Evolutionary conservation across 108 stramenopile species (phyloP).

Genomic region (Cyclotella cryptica): DNA sequence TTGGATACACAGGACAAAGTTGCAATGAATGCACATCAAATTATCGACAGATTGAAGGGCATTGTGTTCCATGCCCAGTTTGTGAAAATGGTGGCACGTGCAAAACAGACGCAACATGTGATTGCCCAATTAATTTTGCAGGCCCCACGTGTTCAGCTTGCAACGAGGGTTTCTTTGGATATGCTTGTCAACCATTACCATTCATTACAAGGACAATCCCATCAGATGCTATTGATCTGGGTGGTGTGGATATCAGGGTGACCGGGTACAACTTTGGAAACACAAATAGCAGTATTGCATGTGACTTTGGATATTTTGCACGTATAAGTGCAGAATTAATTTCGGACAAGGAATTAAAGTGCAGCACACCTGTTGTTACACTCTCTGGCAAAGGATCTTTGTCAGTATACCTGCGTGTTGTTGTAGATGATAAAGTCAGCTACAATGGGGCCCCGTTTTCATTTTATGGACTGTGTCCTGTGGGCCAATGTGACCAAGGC

Average conservation of each 20-base stretch:
- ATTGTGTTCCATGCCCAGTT: slow-evolving; percentile 5
- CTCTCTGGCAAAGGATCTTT: slow-evolving; percentile 18
- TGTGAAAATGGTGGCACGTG: slow-evolving; percentile 26
- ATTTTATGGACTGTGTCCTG: slow-evolving; percentile 36
- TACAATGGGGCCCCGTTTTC: slow-evolving; percentile 37
- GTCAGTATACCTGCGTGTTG: slow-evolving; percentile 11
- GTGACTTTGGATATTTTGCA: slow-evolving; percentile 17
- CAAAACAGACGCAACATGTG: slow-evolving; percentile 12
- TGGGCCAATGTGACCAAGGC: slow-evolving; percentile 26
- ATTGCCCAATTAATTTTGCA: slow-evolving; percentile 14
- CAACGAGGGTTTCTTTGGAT: slow-evolving; percentile 13
- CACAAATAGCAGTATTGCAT: slow-evolving; percentile 13
- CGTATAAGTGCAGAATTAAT: slow-evolving; percentile 9
- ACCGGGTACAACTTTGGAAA: slow-evolving; percentile 29
- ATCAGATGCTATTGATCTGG: slow-evolving; percentile 31
- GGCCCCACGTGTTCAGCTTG: slow-evolving; percentile 11
- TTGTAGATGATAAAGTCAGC: slow-evolving; percentile 17
- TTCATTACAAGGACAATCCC: slow-evolving; percentile 20
- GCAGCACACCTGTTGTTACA: slow-evolving; percentile 21
- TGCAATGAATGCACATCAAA: slow-evolving; percentile 12
- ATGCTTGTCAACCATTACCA: slow-evolving; percentile 15
- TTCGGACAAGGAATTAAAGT: slow-evolving; percentile 13
- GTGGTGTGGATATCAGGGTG: slow-evolving; percentile 13
- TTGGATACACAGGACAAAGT: slow-evolving; percentile 11
- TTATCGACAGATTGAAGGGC: background rate